phyloP scores from a whole-genome alignment of 163 green algal genomes.

The Volvox carteri region DNA sequence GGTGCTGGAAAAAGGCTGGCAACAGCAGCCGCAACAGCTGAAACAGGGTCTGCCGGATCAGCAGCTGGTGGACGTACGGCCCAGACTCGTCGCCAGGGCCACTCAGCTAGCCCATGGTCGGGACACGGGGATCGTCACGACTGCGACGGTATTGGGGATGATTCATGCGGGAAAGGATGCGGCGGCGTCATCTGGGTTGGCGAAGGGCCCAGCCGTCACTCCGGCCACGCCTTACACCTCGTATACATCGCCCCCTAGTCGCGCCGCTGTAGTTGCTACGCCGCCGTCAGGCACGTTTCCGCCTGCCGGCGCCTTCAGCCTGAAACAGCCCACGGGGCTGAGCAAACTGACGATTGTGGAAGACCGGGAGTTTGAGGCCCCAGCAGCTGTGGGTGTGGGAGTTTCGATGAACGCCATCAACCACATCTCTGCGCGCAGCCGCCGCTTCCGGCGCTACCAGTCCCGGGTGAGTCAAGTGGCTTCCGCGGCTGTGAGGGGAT shows the following conservation, averaged over 20 bases:
- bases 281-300: not conserved
- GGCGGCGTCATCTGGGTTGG: no score
- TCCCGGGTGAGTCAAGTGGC: conserved; percentile 14
- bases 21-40: no score
- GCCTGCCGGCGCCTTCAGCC: conserved; percentile 16
- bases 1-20: no score
- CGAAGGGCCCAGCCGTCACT: not conserved
- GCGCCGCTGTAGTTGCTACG: not conserved
- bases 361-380: conserved; percentile 43
- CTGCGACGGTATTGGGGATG: no score
- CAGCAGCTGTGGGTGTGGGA: not conserved
- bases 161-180: no score
- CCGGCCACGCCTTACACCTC: not conserved
- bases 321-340: conserved; percentile 51
- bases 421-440: not conserved
- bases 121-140: no score
- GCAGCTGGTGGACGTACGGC: no score
- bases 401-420: not conserved
- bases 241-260: not conserved
- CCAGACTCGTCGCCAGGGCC: no score
- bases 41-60: no score
- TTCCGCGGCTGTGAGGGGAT: not conserved
- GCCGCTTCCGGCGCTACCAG: conserved; percentile 15
- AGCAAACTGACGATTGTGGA: conserved; percentile 48
- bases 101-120: no score